Base-by-base conservation (phyloP, 139 green algal species). In the Diplosphaera chodatii region DNA sequence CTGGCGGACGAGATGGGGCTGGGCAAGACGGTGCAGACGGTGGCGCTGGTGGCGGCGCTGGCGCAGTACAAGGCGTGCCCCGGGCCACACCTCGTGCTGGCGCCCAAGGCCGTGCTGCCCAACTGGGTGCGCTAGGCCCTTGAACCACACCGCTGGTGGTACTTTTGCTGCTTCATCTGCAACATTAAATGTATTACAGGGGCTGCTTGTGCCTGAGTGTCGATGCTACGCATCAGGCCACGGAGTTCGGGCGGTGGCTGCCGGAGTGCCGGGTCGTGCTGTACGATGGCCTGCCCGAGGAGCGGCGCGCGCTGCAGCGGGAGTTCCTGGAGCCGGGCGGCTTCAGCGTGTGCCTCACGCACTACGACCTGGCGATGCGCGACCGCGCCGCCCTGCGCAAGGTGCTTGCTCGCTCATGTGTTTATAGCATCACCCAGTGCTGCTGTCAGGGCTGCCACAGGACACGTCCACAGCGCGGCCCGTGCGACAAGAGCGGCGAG, bases 301-400 rank as follows among this genome's bases (percentile, higher is more conserved):
- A 90, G 55, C 75, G 84, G 32, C 81, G 72, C 67, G 62, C 48
- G 16, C 67, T 89, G 25, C 69, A 82, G 8, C 74, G 69, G 34
- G 70, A 84, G 21, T 25, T 69, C 32, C 18, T 89, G 67, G 41
- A 76, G 56, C 29, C n/a, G 40, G 66, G 32, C 31, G 68, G 72
- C 65, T 92, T 90, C 86, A 88, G 86, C 67, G 82, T 91, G 8
- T 32, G 90, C 13, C 55, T 93, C 25, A 93, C 86, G 63, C 85
- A 88, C 75, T 88, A 88, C 40, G 80, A 90, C 71, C 55, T 88
- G 37, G 78, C 84, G 40, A 92, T 93, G 72, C 68, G 87, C n/a
- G 88, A 93, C 71, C 87, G 87, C 59, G 28, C 63, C 21, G 73
- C 82, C n/a, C 77, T 93, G 31, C 80, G 59, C 37, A 88, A 90